These are phyloP conservation scores for Aspergillus ibericus DNA, from an alignment of 2,329 filamentous ascomycete species.

Conservation along the genomic window DNA sequence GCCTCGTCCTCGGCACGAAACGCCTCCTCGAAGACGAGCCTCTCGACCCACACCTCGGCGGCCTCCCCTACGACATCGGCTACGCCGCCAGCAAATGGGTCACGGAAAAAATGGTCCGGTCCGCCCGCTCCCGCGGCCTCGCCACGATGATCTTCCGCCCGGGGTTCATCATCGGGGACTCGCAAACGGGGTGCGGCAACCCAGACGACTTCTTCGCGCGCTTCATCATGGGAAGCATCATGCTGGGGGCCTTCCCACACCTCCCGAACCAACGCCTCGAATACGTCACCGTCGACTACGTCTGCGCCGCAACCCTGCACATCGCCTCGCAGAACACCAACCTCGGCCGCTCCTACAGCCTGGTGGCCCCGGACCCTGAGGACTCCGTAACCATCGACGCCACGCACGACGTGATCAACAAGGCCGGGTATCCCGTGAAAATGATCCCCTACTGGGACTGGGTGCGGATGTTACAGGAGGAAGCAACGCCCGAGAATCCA, in stretches of 20 bases:
- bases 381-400: slow-evolving; percentile 12
- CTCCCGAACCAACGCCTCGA: slow-evolving; percentile 16
- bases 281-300: slow-evolving; percentile 17
- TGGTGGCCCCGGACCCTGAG: slow-evolving; percentile 10
- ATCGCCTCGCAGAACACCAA: slow-evolving; percentile 10
- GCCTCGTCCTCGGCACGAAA: slow-evolving; percentile 6
- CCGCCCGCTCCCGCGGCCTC: slow-evolving; percentile 71
- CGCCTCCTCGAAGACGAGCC: slow-evolving; percentile 13
- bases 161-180: slow-evolving; percentile 75
- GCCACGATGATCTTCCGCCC: slow-evolving; percentile 69
- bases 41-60: slow-evolving; percentile 9
- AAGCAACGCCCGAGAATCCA: not conserved
- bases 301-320: slow-evolving; percentile 11
- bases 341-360: slow-evolving; percentile 15
- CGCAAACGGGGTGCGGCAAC: slow-evolving; percentile 58
- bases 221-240: slow-evolving; percentile 76
- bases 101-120: slow-evolving; percentile 64
- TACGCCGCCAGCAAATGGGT: slow-evolving; percentile 87
- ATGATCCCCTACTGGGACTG: slow-evolving; percentile 4
- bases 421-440: not conserved
- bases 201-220: slow-evolving; percentile 82
- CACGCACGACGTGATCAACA: slow-evolving; percentile 5
- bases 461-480: not conserved
- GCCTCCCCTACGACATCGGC: slow-evolving; percentile 62
- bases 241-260: slow-evolving; percentile 51